Evolutionary conservation across 805 yeast species (phyloP).

Genomic region (Candida pseudoglaebosa): DNA sequence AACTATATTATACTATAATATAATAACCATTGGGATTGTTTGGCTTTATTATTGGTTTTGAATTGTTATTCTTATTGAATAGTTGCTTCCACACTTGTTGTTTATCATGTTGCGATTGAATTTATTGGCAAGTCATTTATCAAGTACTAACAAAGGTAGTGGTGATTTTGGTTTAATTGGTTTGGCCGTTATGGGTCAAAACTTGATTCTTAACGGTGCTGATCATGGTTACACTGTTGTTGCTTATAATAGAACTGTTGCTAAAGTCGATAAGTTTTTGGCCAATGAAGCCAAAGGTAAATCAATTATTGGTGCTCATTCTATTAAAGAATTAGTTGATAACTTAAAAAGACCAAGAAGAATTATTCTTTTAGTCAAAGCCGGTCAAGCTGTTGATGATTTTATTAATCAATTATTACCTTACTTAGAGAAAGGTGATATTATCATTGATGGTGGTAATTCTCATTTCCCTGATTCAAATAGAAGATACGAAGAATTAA

Average conservation of each 20-base stretch:
- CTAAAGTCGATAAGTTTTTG: conserved; percentile 92
- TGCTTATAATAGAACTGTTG: conserved; percentile 96
- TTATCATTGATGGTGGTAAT: conserved; percentile 99
- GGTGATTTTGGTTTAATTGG: conserved; percentile 99
- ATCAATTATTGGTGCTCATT: conserved; percentile 92
- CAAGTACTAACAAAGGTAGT: conserved; percentile 38
- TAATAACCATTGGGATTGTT: no score
- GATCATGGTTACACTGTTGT: conserved; percentile 98
- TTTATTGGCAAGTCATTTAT: neutral
- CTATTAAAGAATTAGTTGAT: conserved; percentile 80
- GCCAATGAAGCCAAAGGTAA: conserved; percentile 96
- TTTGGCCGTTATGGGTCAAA: conserved; percentile 99
- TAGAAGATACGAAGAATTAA: conserved; percentile 91
- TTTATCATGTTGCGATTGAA: conserved; percentile 4
- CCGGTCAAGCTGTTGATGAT: conserved; percentile 91
- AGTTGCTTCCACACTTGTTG: no score
- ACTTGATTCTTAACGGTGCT: conserved; percentile 94
- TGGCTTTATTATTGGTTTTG: no score
- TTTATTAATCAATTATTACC: conserved; percentile 88
- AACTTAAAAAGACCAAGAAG: conserved; percentile 97
- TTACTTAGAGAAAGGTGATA: conserved; percentile 91
- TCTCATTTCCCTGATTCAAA: conserved; percentile 98
- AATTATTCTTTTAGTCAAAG: conserved; percentile 90
- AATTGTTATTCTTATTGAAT: no score
- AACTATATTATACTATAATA: no score